Evolutionary conservation across 768 basidiomycete species (phyloP).

Genomic region (Tricholoma saponaceum): DNA sequence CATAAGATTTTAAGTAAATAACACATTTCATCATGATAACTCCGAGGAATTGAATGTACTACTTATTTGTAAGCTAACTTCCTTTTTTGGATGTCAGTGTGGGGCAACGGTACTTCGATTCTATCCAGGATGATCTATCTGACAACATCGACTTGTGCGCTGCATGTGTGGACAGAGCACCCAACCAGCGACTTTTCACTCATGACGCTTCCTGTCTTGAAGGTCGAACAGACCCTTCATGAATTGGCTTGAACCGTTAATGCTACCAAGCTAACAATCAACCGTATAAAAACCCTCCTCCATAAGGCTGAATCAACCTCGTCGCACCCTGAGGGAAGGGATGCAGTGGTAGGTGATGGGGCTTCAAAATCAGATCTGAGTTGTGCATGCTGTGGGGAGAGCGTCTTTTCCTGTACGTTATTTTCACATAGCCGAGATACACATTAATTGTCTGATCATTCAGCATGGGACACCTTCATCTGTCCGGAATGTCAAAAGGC

Average conservation of each 20-base stretch:
- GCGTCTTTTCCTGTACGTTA: constrained; percentile 12
- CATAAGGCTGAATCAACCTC: constrained; percentile 18
- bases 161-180: constrained; percentile 25
- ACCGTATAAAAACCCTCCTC: constrained; percentile 23
- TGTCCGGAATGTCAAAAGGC: constrained; percentile 23
- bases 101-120: no score
- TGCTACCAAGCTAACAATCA: constrained; percentile 19
- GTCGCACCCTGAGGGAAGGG: background rate
- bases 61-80: no score
- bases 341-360: background rate
- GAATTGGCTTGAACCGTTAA: constrained; percentile 22
- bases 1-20: no score
- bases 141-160: constrained; percentile 31
- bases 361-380: background rate
- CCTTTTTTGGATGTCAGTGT: no score
- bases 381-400: constrained; percentile 15
- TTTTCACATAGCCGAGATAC: background rate
- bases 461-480: constrained; percentile 28
- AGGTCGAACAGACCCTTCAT: constrained; percentile 26
- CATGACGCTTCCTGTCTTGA: constrained; percentile 29
- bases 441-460: background rate
- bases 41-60: no score
- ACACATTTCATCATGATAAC: no score
- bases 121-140: constrained; percentile 27
- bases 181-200: constrained; percentile 23